Evolutionary conservation across 306 rosid genomes (phyloP).

Genomic region (Ormosia emarginata): DNA sequence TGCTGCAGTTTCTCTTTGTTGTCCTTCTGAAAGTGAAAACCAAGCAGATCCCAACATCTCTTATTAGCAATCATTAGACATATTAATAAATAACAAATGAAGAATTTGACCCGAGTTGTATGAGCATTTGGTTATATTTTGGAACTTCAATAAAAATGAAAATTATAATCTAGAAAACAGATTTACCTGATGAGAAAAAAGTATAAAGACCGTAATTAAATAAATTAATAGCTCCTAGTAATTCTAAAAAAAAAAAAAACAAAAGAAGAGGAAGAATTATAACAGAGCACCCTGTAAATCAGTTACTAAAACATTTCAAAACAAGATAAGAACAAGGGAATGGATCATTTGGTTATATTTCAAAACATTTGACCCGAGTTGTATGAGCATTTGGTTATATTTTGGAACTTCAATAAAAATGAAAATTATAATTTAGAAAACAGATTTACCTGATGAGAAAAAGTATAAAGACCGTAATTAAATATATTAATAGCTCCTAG

Average conservation of each 20-base stretch:
- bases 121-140: background rate
- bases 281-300: background rate
- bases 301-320: background rate
- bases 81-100: too few relatives aligned
- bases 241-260: too few relatives aligned
- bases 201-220: too few relatives aligned
- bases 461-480: too few relatives aligned
- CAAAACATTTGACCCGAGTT: too few relatives aligned
- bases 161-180: background rate
- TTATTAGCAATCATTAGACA: background rate
- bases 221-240: too few relatives aligned
- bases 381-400: background rate
- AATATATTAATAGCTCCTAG: too few relatives aligned
- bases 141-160: background rate
- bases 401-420: background rate
- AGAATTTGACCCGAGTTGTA: background rate
- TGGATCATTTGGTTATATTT: too few relatives aligned
- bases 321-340: background rate
- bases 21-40: conserved; percentile 33
- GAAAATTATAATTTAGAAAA: background rate
- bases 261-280: too few relatives aligned
- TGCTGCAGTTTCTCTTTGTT: conserved; percentile 40
- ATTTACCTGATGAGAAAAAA: too few relatives aligned
- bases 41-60: background rate
- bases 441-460: too few relatives aligned